These are phyloP conservation scores for Ceratocystis lukuohia DNA, from an alignment of 2,329 filamentous ascomycete species.

Conservation along the genomic window DNA sequence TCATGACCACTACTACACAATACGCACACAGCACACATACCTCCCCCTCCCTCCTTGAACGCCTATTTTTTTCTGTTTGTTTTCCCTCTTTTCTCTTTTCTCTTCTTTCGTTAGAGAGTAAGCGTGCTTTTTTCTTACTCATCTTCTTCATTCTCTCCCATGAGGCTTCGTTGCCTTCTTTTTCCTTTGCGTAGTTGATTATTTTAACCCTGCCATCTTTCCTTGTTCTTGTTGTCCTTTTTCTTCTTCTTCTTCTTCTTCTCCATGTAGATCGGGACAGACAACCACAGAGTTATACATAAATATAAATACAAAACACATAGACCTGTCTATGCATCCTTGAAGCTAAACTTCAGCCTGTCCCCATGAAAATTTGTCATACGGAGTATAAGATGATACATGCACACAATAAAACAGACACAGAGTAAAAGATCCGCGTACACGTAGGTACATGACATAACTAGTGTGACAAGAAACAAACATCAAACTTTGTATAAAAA, in stretches of 20 bases:
- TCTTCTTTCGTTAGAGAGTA: neutral
- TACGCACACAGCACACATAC: too few relatives aligned
- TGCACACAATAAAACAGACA: neutral
- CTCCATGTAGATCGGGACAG: neutral
- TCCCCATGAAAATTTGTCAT: too few relatives aligned
- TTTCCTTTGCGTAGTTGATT: neutral
- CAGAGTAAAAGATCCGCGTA: neutral
- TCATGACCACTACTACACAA: too few relatives aligned
- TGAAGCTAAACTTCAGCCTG: too few relatives aligned
- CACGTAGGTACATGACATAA: neutral
- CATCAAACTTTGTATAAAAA: neutral
- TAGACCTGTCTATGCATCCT: too few relatives aligned
- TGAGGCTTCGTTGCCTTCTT: neutral
- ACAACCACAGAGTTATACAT: neutral
- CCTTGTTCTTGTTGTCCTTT: neutral
- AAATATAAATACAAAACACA: neutral
- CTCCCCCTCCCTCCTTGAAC: neutral
- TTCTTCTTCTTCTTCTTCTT: neutral
- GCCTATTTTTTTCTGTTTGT: neutral
- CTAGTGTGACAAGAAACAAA: neutral
- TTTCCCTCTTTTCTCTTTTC: slow-evolving; percentile 7
- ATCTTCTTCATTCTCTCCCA: neutral
- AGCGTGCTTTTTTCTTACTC: too few relatives aligned
- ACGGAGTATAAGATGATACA: neutral
- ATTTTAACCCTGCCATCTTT: neutral